Conservation (phyloP, 805 yeast genomes). For the Candida suzukii region DNA sequence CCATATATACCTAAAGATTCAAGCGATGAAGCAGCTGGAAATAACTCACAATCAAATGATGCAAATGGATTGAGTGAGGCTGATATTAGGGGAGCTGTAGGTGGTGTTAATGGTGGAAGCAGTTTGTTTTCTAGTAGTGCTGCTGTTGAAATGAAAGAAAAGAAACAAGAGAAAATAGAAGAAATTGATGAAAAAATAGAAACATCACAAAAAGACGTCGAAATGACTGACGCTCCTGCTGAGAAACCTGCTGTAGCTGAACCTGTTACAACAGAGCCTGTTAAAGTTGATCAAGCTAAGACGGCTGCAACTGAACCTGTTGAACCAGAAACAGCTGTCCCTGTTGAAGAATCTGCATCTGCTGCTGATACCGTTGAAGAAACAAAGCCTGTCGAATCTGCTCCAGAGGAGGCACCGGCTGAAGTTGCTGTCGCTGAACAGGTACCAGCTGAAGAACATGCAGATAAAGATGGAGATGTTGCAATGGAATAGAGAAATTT, state of each 20-base stretch:
- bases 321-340: background rate
- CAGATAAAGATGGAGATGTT: background rate
- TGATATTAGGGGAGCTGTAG: slow-evolving; percentile 35
- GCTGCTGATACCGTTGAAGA: too few species aligned
- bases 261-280: background rate
- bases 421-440: background rate
- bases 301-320: too few species aligned
- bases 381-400: background rate
- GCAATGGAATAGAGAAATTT: background rate
- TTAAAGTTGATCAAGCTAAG: background rate
- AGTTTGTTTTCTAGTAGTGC: slow-evolving; percentile 24
- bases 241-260: background rate
- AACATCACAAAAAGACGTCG: background rate
- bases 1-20: slow-evolving; percentile 15
- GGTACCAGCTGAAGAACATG: background rate
- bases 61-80: slow-evolving; percentile 27
- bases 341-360: background rate
- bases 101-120: slow-evolving; percentile 26
- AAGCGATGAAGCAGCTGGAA: slow-evolving; percentile 4
- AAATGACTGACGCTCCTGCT: background rate
- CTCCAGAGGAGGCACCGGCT: background rate
- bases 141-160: slow-evolving; percentile 16
- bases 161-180: background rate
- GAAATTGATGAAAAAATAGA: slow-evolving; percentile 1
- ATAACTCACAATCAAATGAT: slow-evolving; percentile 3